A percentile compares a stretch with the other conserved stretches of the same genome.
Conservation (phyloP, 2,329 filamentous ascomycete genomes). For the Ciborinia camelliae region DNA sequence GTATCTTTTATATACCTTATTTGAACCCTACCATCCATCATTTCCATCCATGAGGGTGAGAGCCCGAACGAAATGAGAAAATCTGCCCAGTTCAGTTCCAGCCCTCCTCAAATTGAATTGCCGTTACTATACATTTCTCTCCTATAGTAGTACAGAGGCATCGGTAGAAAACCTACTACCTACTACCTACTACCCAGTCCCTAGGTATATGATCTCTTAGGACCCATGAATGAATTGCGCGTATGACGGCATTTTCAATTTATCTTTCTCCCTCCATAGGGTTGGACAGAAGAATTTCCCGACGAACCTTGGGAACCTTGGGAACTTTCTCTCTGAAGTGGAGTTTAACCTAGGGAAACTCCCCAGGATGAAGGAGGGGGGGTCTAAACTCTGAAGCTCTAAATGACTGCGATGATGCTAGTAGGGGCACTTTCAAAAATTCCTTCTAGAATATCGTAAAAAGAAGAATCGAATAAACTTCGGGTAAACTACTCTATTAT, state of each 20-base stretch:
- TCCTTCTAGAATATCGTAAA: slow-evolving; percentile 7
- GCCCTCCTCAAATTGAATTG: slow-evolving; percentile 1
- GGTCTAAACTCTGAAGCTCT: background rate
- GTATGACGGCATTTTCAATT: slow-evolving; percentile 28
- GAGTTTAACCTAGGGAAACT: background rate
- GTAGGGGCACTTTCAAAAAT: background rate
- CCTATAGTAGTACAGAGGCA: background rate
- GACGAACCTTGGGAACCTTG: background rate
- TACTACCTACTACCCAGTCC: too few species aligned
- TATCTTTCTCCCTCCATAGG: slow-evolving; percentile 18
- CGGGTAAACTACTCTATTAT: slow-evolving; percentile 12
- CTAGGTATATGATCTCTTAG: slow-evolving; percentile 7
- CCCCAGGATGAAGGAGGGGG: slow-evolving; percentile 9
- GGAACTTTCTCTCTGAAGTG: slow-evolving; percentile 4
- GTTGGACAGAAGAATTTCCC: background rate
- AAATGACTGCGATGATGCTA: slow-evolving; percentile 4
- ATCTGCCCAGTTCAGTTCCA: slow-evolving; percentile 4
- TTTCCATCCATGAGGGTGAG: slow-evolving; percentile 20
- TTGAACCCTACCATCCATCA: slow-evolving; percentile 17
- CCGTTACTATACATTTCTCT: slow-evolving; percentile 1
- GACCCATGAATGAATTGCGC: slow-evolving; percentile 26
- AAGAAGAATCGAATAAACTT: background rate
- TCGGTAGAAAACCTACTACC: background rate
- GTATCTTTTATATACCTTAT: slow-evolving; percentile 24
- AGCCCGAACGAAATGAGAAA: slow-evolving; percentile 12